These are phyloP conservation scores for Conoideocrella luteorostrata DNA, from an alignment of 2,329 filamentous ascomycete species.

Conservation along the genomic window DNA sequence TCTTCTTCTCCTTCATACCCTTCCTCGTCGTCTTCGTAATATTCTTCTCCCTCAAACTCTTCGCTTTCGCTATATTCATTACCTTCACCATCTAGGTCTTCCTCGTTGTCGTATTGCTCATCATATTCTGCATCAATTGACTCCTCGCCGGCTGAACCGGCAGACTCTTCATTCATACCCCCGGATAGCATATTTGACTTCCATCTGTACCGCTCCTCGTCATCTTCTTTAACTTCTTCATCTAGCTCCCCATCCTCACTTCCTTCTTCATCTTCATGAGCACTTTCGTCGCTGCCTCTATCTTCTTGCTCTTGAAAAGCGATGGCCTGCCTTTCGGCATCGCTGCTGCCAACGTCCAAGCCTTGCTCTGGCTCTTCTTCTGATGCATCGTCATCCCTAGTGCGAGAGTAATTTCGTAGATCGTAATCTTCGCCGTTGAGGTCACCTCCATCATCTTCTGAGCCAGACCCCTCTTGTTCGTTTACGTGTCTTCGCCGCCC, in stretches of 20 bases:
- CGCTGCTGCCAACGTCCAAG: slow-evolving; percentile 9
- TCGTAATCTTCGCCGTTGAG: slow-evolving; percentile 28
- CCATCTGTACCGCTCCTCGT: not conserved
- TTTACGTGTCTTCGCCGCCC: not conserved
- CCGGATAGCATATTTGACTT: not conserved
- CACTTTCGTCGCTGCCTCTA: slow-evolving; percentile 11
- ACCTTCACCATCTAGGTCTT: slow-evolving; percentile 10
- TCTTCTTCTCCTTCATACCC: slow-evolving; percentile 4
- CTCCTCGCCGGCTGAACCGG: slow-evolving; percentile 15
- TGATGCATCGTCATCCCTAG: slow-evolving; percentile 23
- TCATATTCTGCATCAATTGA: slow-evolving; percentile 18
- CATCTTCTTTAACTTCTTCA: slow-evolving; percentile 2
- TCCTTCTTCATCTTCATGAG: slow-evolving; percentile 1
- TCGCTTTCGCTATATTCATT: slow-evolving; percentile 11
- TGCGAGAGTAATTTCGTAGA: slow-evolving; percentile 24
- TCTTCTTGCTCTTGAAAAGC: slow-evolving; percentile 25
- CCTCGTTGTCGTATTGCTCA: slow-evolving; percentile 12
- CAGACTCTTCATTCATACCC: not conserved
- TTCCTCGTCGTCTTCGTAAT: slow-evolving; percentile 1
- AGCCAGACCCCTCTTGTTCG: slow-evolving; percentile 14
- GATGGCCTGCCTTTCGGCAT: slow-evolving; percentile 15
- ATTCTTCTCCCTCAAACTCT: slow-evolving; percentile 1
- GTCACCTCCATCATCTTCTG: slow-evolving; percentile 19
- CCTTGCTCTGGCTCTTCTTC: slow-evolving; percentile 13
- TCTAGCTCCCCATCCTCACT: slow-evolving; percentile 5